Evolutionary conservation across 768 basidiomycete species (phyloP).

Genomic region (Clitopilus passeckerianus): DNA sequence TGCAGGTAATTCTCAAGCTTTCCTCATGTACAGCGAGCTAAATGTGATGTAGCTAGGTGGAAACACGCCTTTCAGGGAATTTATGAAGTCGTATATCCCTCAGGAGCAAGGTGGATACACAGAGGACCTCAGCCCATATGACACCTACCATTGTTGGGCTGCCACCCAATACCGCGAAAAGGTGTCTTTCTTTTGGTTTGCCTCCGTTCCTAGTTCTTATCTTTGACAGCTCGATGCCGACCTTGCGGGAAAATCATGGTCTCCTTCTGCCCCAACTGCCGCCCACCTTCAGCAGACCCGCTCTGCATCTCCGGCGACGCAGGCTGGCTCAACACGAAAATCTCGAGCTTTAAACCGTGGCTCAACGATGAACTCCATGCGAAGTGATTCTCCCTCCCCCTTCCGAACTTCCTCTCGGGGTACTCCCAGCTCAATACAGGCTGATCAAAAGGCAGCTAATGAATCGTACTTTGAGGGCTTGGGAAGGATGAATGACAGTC

Average conservation of each 20-base stretch:
- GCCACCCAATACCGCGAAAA: constrained; percentile 94
- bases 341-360: constrained; percentile 69
- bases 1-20: constrained; percentile 58
- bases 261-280: constrained; percentile 67
- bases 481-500: constrained; percentile 74
- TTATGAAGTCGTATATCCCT: constrained; percentile 68
- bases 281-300: constrained; percentile 29
- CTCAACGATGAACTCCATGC: constrained; percentile 36
- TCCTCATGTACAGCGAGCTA: constrained; percentile 2
- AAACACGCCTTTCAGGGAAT: constrained; percentile 76
- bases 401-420: constrained; percentile 40
- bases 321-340: constrained; percentile 83
- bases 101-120: constrained; percentile 66
- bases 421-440: constrained; percentile 33
- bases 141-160: constrained; percentile 92
- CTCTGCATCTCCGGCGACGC: constrained; percentile 50
- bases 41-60: constrained; percentile 66
- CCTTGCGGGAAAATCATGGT: constrained; percentile 74
- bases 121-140: constrained; percentile 54
- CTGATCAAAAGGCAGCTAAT: constrained; percentile 73
- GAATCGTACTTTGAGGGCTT: constrained; percentile 83
- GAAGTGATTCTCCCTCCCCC: constrained; percentile 55
- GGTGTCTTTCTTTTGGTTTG: constrained; percentile 34
- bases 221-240: constrained; percentile 67
- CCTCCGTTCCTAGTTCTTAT: constrained; percentile 7